phyloP scores from a whole-genome alignment of 345 rosid species.

The Brassica carinata region DNA sequence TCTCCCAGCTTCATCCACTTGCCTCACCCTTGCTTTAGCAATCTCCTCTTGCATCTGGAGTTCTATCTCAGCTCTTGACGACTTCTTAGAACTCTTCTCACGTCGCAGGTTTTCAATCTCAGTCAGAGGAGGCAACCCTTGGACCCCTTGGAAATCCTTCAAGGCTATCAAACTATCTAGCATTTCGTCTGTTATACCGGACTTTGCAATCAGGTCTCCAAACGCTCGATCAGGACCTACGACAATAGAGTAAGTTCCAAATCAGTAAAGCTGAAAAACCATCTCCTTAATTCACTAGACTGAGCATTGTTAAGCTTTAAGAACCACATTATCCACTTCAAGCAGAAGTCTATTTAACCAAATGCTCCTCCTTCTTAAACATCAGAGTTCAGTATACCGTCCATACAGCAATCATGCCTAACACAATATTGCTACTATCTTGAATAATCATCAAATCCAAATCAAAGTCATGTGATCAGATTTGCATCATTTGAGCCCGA shows the following conservation, averaged over 20 bases:
- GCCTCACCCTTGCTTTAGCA: constrained; percentile 81
- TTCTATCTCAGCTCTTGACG: constrained; percentile 77
- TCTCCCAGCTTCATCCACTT: constrained; percentile 86
- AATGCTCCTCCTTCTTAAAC: neutral
- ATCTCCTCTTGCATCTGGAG: constrained; percentile 86
- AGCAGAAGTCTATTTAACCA: neutral
- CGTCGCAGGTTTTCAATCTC: constrained; percentile 76
- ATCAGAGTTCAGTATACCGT: neutral
- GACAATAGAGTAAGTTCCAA: constrained; percentile 12
- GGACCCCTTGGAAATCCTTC: constrained; percentile 77
- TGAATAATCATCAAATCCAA: neutral
- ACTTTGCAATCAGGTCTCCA: constrained; percentile 88
- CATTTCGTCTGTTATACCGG: constrained; percentile 94
- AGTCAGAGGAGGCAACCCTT: constrained; percentile 84
- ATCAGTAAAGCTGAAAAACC: constrained; percentile 19
- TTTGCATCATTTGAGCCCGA: neutral
- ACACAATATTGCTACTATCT: neutral
- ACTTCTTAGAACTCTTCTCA: constrained; percentile 69
- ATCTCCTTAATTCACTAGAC: neutral
- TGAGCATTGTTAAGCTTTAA: neutral
- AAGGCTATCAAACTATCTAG: constrained; percentile 88
- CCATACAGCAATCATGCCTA: neutral
- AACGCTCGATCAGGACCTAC: constrained; percentile 89
- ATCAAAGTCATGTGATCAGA: constrained; percentile 7
- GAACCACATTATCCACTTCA: constrained; percentile 7